Base-by-base conservation (phyloP, 73 alveolate species). In the Paramecium biaurelia region DNA sequence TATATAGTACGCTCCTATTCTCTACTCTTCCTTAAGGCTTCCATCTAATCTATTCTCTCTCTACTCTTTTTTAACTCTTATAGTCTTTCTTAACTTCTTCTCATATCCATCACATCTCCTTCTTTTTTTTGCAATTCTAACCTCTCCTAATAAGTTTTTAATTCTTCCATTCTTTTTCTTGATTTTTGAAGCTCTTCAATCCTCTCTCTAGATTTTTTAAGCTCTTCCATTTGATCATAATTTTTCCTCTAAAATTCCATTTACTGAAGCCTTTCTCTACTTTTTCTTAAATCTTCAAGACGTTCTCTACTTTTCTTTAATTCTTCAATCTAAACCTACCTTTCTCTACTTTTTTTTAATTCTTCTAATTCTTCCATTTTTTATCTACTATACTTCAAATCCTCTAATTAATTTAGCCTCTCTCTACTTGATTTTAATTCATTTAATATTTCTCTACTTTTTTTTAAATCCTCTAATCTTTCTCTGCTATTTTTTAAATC, bases 161-260 rank as follows among this genome's bases (percentile, higher is more conserved):
- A 79, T 79, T 79, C 90, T 9, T 79, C 90, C 74, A 79, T 21
- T 4, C 35, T 41, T 43, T 34, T 43, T 79, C 90, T 79, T 43
- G 20, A 79, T 24, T 24, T 79, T 20, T 79, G 0, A 21, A 79
- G 56, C 56, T 79, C 90, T 79, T 79, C 90, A 79, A 79, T 79
- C 47, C 90, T 79, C 18, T 34, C 32, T 79, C 90, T 79, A 24
- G 90, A 79, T 47, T 79, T 79, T 24, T 63, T 79, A 1, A 79
- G 34, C 14, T 79, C 90, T 2, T 79, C 90, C 21, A 79, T 41
- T 79, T 79, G 21, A 8, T 79, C 76, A 8, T 42, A 42, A 47
- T 79, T 79, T 43, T 79, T 79, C 47, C 90, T 79, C 24, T 79
- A 76, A 9, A n/a, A 79, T 45, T 79, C 90, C 24, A 42, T 2